Base-by-base conservation (phyloP, 148 eudicot species). In the Chenopodium suecicum region DNA sequence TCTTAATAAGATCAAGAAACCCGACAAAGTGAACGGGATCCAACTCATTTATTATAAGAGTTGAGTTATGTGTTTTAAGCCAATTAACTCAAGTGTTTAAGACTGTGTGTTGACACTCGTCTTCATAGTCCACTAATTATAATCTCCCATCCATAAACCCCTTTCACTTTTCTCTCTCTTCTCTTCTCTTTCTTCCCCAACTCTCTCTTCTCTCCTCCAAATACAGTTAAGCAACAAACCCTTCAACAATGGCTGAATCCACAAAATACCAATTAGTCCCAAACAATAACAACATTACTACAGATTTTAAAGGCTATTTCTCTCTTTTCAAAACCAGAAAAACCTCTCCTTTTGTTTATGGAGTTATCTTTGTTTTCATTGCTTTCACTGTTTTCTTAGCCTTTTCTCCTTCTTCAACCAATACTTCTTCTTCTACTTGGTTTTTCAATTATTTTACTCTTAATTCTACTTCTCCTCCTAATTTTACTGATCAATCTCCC, bases 341-440 rank as follows among this genome's bases (percentile, higher is more conserved):
- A 23, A 77, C 83, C 34, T 77, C 64, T 22, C 60, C 85, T 84
- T 82, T 91, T 75, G 89, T 88, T 6, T 95, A 91, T 78, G 89
- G 87, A 1, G 83, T 89, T 84, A 70, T 93, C 67, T 77, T 89
- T 54, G 73, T 84, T 82, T 92, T 92, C 81, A 81, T 93, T 31
- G 69, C 82, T 72, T 88, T 91, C 84, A 90, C 98, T 48, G 71
- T 90, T 50, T 89, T 93, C 54, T 71, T 91, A 46, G 94, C 98
- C 14, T 92, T 92, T 63, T 84, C 79, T 25, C 92, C 94, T 27
- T 89, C 89, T 37, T 87, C 87, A 54, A 87, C 95, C 10, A 87
- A 94, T 76, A 52, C 90, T 29, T 82, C 86, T 68, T 84, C 92
- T 70, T 90, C 95, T 0, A 88, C 95, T 17, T 92, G 91, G 94